Percentiles rank a stretch among this genome's conserved stretches.
These are phyloP conservation scores for Tricholoma furcatifolium DNA, from an alignment of 768 basidiomycete species.

Conservation along the genomic window DNA sequence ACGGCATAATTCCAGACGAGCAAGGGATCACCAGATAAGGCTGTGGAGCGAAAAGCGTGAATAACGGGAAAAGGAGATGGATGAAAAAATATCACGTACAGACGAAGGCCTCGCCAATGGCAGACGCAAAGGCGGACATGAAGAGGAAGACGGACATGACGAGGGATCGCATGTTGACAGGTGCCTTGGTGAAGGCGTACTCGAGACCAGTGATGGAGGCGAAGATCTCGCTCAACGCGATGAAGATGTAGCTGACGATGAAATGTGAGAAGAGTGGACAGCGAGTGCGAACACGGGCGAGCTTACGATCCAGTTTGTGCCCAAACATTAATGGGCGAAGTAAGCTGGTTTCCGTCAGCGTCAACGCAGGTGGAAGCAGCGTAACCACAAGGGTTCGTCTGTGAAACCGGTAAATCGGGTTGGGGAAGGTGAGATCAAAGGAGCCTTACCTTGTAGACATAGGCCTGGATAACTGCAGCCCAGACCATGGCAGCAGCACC, in stretches of 20 bases:
- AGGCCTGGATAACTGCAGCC: conserved; percentile 70
- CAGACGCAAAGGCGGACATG: conserved; percentile 57
- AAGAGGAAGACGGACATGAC: conserved; percentile 73
- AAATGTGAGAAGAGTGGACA: background rate
- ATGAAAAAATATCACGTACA: conserved; percentile 37
- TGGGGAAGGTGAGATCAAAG: conserved; percentile 32
- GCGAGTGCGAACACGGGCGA: background rate
- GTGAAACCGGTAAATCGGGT: conserved; percentile 22
- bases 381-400: conserved; percentile 51
- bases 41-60: conserved; percentile 23
- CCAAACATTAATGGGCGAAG: conserved; percentile 73
- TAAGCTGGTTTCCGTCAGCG: conserved; percentile 32
- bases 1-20: conserved; percentile 74
- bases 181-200: conserved; percentile 88
- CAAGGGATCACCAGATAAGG: conserved; percentile 69
- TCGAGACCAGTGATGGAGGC: conserved; percentile 82
- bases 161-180: conserved; percentile 82
- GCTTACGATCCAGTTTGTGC: conserved; percentile 67
- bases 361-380: conserved; percentile 54
- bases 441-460: conserved; percentile 60
- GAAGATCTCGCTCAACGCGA: conserved; percentile 74
- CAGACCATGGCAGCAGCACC: conserved; percentile 63
- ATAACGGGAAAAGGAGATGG: background rate
- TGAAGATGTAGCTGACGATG: conserved; percentile 51
- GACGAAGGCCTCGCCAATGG: conserved; percentile 70